These are phyloP conservation scores for Colletotrichum karsti DNA, from an alignment of 2,329 filamentous ascomycete genomes.

Conservation along the genomic window DNA sequence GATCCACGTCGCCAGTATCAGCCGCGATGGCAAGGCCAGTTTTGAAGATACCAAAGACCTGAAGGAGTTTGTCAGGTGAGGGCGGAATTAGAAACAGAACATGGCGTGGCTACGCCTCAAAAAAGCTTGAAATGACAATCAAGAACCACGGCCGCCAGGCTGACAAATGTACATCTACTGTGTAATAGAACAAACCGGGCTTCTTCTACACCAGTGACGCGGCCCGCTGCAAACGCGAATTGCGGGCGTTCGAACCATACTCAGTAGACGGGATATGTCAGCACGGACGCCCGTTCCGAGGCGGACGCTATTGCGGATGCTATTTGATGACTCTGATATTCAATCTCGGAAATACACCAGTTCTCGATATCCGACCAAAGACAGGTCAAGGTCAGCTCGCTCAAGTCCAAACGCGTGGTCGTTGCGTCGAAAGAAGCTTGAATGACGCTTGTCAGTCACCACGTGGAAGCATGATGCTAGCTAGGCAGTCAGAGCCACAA, in stretches of 20 bases:
- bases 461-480: constrained; percentile 6
- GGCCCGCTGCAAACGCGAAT: neutral
- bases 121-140: neutral
- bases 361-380: neutral
- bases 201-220: neutral
- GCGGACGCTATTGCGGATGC: neutral
- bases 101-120: neutral
- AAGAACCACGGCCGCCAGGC: neutral
- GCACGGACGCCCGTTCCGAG: neutral
- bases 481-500: neutral
- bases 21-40: constrained; percentile 70
- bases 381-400: neutral
- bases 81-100: neutral
- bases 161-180: constrained; percentile 26
- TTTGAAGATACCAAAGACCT: constrained; percentile 69
- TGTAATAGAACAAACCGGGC: constrained; percentile 21
- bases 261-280: neutral
- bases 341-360: neutral
- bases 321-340: neutral
- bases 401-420: neutral
- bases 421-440: neutral
- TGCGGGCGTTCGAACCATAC: neutral
- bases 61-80: constrained; percentile 60
- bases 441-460: neutral
- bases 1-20: constrained; percentile 65